These are phyloP conservation scores for Populus hybrid DNA, from an alignment of 441 rosid genomes.

Conservation along the genomic window DNA sequence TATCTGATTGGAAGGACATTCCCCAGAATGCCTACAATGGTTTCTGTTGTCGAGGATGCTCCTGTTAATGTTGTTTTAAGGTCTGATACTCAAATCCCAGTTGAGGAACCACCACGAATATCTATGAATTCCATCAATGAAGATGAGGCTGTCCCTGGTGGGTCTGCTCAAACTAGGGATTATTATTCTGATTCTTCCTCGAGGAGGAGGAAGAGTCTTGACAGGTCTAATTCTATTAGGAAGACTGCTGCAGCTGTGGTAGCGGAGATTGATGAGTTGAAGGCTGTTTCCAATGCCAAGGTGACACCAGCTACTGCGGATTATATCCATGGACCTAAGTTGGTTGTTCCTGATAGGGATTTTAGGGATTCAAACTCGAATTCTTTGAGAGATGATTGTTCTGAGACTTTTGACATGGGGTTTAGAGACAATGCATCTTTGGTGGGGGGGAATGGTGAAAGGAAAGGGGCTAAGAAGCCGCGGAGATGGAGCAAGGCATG, in stretches of 20 bases:
- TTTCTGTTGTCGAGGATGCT: slow-evolving; percentile 87
- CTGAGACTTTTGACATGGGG: slow-evolving; percentile 59
- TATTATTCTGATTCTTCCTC: slow-evolving; percentile 86
- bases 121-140: slow-evolving; percentile 32
- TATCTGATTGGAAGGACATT: slow-evolving; percentile 66
- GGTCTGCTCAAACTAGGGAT: slow-evolving; percentile 88
- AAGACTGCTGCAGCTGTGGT: slow-evolving; percentile 78
- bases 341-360: slow-evolving; percentile 43
- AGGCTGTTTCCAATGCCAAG: slow-evolving; percentile 52
- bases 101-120: slow-evolving; percentile 49
- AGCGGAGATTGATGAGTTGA: slow-evolving; percentile 84
- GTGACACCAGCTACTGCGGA: slow-evolving; percentile 73
- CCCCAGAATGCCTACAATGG: slow-evolving; percentile 78
- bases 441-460: slow-evolving; percentile 49
- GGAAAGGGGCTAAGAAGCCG: slow-evolving; percentile 76
- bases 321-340: slow-evolving; percentile 38
- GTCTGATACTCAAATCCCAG: slow-evolving; percentile 87
- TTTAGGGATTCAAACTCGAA: slow-evolving; percentile 60
- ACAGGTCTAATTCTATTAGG: slow-evolving; percentile 78
- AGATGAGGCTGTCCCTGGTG: slow-evolving; percentile 73
- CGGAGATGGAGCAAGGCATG: slow-evolving; percentile 83
- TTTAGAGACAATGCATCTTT: slow-evolving; percentile 50
- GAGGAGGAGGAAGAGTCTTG: slow-evolving; percentile 80
- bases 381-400: slow-evolving; percentile 68
- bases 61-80: slow-evolving; percentile 58